A percentile compares a stretch with the other conserved stretches of the same genome.
Conservation (phyloP, 116 monocot genomes). For the Papilionanthe hybrid region DNA sequence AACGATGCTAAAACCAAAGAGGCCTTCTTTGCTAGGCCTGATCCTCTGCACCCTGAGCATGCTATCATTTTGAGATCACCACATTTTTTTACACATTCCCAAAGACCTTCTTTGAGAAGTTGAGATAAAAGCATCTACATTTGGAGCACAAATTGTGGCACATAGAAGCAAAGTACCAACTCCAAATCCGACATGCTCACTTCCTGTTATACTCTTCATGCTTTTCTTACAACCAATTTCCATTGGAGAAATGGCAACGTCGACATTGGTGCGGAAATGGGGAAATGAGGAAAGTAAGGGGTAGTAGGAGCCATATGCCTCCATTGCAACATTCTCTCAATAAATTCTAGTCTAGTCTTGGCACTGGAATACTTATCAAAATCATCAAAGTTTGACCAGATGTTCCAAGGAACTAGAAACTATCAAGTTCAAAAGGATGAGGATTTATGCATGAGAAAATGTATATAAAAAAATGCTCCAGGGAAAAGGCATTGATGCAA, state of each 20-base stretch:
- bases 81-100: slow-evolving; percentile 58
- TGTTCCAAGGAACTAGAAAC: slow-evolving; percentile 78
- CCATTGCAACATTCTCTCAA: slow-evolving; percentile 96
- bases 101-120: slow-evolving; percentile 60
- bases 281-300: no score
- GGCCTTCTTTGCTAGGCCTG: slow-evolving; percentile 33
- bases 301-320: slow-evolving; percentile 91
- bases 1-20: slow-evolving; percentile 23
- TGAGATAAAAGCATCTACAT: no score
- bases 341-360: slow-evolving; percentile 68
- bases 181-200: slow-evolving; percentile 76
- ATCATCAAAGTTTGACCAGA: slow-evolving; percentile 95
- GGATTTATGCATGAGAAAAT: slow-evolving; percentile 89
- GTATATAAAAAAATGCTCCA: slow-evolving; percentile 85
- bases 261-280: no score
- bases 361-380: slow-evolving; percentile 86
- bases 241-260: no score
- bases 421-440: slow-evolving; percentile 89
- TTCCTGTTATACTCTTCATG: slow-evolving; percentile 73
- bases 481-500: slow-evolving; percentile 88
- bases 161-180: slow-evolving; percentile 70
- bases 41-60: slow-evolving; percentile 60
- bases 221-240: background rate
- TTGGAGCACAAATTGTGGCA: no score
- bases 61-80: slow-evolving; percentile 63